phyloP scores from a whole-genome alignment of 140 eudicot species.

The Senecio squalidus region DNA sequence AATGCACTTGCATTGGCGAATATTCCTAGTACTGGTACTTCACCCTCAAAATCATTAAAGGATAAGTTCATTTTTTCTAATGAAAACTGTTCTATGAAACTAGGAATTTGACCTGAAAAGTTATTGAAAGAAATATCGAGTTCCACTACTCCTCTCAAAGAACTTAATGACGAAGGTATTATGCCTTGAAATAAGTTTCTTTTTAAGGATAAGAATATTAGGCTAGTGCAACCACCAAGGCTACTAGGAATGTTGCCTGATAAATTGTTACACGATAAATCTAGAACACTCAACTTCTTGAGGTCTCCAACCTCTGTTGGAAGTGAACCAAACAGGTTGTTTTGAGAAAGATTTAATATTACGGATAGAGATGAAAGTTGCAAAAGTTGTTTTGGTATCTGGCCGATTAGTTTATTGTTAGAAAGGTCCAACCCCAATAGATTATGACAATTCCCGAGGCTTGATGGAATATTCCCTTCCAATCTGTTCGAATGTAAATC shows the following conservation, averaged over 20 bases:
- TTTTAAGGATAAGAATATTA: background rate
- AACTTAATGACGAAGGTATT: background rate
- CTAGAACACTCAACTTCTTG: background rate
- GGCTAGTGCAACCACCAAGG: constrained; percentile 3
- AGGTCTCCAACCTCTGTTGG: background rate
- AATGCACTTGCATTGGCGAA: background rate
- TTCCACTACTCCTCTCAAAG: background rate
- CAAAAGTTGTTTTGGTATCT: background rate
- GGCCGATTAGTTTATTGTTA: background rate
- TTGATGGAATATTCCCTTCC: background rate
- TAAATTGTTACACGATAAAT: background rate
- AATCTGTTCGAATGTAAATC: background rate
- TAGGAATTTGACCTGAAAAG: background rate
- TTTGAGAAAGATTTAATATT: background rate
- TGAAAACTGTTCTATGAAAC: background rate
- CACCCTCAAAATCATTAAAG: background rate
- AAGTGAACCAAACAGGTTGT: background rate
- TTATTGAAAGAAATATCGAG: background rate
- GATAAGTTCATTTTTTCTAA: background rate
- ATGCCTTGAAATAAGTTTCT: background rate
- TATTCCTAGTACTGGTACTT: background rate
- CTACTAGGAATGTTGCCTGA: background rate
- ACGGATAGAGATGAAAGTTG: background rate
- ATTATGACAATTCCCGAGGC: background rate
- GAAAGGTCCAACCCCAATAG: background rate